Percentiles rank a stretch among this genome's conserved stretches.
phyloP scores from a whole-genome alignment of 78 protist genomes.

The Dictyostelium brefeldianum region DNA sequence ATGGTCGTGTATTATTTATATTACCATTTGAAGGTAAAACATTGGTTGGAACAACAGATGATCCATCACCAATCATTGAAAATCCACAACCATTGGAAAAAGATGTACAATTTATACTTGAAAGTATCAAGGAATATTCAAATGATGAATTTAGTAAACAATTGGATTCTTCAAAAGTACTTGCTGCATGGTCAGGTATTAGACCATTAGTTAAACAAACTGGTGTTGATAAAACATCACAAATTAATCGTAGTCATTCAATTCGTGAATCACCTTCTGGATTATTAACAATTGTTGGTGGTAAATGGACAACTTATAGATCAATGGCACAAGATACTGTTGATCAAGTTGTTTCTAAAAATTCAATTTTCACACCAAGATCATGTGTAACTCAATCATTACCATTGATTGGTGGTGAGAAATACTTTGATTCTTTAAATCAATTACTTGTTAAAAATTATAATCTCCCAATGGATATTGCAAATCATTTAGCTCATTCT shows the following conservation, averaged over 20 bases:
- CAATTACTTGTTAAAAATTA: constrained; percentile 15
- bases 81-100: constrained; percentile 81
- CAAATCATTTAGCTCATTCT: constrained; percentile 43
- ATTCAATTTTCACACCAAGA: constrained; percentile 18
- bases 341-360: constrained; percentile 56
- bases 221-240: constrained; percentile 69
- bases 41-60: constrained; percentile 96
- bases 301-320: constrained; percentile 99
- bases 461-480: constrained; percentile 41
- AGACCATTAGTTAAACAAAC: constrained; percentile 87
- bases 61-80: constrained; percentile 45
- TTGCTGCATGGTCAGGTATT: constrained; percentile 91
- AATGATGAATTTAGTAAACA: neutral
- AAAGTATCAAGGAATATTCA: constrained; percentile 23
- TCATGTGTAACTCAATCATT: constrained; percentile 20
- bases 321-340: constrained; percentile 94
- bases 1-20: constrained; percentile 96
- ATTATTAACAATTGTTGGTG: constrained; percentile 95
- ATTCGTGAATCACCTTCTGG: constrained; percentile 70
- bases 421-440: constrained; percentile 33
- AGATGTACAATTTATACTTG: constrained; percentile 78
- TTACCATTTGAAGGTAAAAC: constrained; percentile 94
- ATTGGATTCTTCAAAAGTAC: constrained; percentile 65
- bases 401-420: constrained; percentile 58
- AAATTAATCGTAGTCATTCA: constrained; percentile 86